Percentiles rank a stretch among this genome's conserved stretches.
Conservation (phyloP, 352 stramenopile species). For the Phytopythium ostracodes region DNA sequence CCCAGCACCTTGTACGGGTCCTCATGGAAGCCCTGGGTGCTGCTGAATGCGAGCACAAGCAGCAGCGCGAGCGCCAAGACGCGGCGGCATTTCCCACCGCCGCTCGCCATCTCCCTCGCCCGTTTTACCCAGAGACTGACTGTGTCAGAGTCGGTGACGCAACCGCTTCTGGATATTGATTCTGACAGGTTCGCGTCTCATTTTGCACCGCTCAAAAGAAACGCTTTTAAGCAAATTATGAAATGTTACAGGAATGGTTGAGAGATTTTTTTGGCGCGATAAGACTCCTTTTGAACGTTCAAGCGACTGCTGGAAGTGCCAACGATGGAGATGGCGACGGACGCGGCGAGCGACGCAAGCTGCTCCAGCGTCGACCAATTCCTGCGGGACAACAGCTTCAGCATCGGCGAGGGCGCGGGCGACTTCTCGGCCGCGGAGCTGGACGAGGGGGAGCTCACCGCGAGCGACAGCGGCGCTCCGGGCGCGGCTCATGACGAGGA, state of each 20-base stretch:
- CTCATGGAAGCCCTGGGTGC: slow-evolving; percentile 25
- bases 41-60: slow-evolving; percentile 1
- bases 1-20: slow-evolving; percentile 76
- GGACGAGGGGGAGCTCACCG: slow-evolving; percentile 24
- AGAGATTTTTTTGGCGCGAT: too few species aligned
- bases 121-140: not conserved
- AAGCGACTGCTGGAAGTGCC: not conserved
- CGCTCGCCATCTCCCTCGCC: not conserved
- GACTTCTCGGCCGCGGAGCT: slow-evolving; percentile 22
- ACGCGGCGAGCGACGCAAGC: slow-evolving; percentile 41
- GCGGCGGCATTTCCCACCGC: not conserved
- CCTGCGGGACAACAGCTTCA: slow-evolving; percentile 72
- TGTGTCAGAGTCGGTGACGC: not conserved
- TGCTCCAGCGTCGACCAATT: slow-evolving; percentile 79
- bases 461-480: slow-evolving; percentile 29
- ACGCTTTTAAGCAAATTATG: too few species aligned
- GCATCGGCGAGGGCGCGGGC: slow-evolving; percentile 29
- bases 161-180: not conserved
- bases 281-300: slow-evolving; percentile 1
- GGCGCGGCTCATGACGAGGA: slow-evolving; percentile 1
- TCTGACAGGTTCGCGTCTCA: not conserved
- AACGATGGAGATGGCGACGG: slow-evolving; percentile 15
- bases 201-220: too few species aligned
- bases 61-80: slow-evolving; percentile 19
- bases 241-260: too few species aligned